phyloP scores from a whole-genome alignment of 1,284 basidiomycete species.

The Lignosus rhinocerotis region DNA sequence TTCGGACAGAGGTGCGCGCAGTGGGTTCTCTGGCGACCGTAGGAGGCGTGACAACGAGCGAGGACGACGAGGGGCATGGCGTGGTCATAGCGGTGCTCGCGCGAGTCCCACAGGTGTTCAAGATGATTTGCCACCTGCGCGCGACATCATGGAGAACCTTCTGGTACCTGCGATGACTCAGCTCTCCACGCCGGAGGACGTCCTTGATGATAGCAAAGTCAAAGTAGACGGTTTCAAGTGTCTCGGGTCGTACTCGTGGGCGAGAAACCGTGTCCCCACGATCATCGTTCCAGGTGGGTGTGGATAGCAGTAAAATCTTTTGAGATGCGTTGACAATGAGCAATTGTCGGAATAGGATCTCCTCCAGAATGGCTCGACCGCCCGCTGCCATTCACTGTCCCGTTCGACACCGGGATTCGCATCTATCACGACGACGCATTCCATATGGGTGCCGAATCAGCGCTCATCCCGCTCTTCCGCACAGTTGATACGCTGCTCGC shows the following conservation, averaged over 20 bases:
- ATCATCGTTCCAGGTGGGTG: constrained; percentile 54
- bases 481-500: constrained; percentile 45
- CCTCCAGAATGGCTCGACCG: constrained; percentile 53
- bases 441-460: constrained; percentile 40
- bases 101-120: neutral
- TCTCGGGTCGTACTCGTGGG: constrained; percentile 57
- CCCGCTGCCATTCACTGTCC: constrained; percentile 45
- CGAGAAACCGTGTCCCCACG: constrained; percentile 39
- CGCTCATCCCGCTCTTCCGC: constrained; percentile 47
- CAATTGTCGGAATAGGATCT: constrained; percentile 41
- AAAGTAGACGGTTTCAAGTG: constrained; percentile 36
- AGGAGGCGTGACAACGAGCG: neutral
- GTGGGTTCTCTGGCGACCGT: neutral
- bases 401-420: constrained; percentile 43
- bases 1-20: neutral
- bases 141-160: constrained; percentile 13
- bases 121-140: constrained; percentile 13
- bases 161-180: constrained; percentile 10
- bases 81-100: neutral
- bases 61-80: neutral
- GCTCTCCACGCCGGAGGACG: constrained; percentile 2
- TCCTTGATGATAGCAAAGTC: neutral
- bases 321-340: constrained; percentile 29
- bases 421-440: constrained; percentile 55
- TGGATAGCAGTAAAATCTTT: constrained; percentile 34